Base-by-base conservation (phyloP, 2,329 filamentous ascomycete species). In the Cladosporium oxysporum region DNA sequence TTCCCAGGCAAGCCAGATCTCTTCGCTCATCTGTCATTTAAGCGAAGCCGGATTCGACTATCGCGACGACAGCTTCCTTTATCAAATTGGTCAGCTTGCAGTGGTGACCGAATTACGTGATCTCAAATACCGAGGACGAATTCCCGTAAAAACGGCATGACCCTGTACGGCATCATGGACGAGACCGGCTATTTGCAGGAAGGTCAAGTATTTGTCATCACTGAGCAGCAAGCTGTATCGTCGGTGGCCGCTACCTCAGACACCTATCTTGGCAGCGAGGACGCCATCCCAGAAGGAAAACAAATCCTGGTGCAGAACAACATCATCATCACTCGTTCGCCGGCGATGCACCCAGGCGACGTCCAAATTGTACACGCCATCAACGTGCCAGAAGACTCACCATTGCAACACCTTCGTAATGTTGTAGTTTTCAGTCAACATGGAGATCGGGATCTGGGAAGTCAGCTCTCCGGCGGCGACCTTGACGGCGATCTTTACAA, bases 401-500 rank as follows among this genome's bases (percentile, higher is more conserved):
- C 90, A 0, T 81, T 96, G 1, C 78, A 79, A 1, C 73, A 81
- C 0, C 81, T 93, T 1, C 79, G 82, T 1, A 96, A 96, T 72
- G 93, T 91, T 67, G 83, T 96, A 18, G 87, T 91, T 1, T 96
- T 96, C 74, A 93, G 89, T 66, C 86, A 88, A 65, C 82, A 85
- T 50, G 92, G 93, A 0, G 29, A 71, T 0, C 86, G 92, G 18
- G 92, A 96, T 72, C 79, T 96, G 0, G 91, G 92, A 0, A 94
- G 91, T 67, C 85, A 90, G 76, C 81, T 96, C 0, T 90, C 90
- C 62, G 92, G 92, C 1, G 92, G 92, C 0, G 92, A 96, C 75
- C 83, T 96, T 0, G 92, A 95, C 69, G 92, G 92, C 0, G 93
- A 97, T 74, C 79, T 91, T 0, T 96, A 91, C 76, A 90, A 92